Evolutionary conservation across 2,329 filamentous ascomycete species (phyloP).

Genomic region (Neonectria coccinea): DNA sequence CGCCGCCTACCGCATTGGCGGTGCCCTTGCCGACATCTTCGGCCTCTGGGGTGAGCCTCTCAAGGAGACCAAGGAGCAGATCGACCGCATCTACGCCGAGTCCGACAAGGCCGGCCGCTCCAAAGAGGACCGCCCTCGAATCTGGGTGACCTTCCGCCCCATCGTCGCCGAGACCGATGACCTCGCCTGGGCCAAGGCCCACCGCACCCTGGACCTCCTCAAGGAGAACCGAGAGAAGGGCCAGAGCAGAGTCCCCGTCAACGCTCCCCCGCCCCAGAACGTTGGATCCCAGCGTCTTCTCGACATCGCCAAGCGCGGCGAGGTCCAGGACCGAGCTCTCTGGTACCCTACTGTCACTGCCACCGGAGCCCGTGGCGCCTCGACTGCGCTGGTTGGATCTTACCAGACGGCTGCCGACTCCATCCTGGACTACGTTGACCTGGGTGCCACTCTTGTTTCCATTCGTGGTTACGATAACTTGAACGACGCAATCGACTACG

Average conservation of each 20-base stretch:
- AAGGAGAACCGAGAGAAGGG: constrained; percentile 56
- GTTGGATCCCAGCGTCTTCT: constrained; percentile 69
- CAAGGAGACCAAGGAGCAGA: constrained; percentile 72
- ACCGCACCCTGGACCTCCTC: constrained; percentile 65
- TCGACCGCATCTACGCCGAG: constrained; percentile 69
- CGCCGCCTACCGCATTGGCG: constrained; percentile 70
- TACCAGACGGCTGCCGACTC: constrained; percentile 64
- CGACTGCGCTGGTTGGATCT: constrained; percentile 69
- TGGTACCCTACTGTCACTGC: constrained; percentile 74
- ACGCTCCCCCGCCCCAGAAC: constrained; percentile 60
- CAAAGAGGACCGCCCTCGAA: constrained; percentile 62
- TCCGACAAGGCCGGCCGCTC: constrained; percentile 67
- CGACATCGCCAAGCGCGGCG: constrained; percentile 66
- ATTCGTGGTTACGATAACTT: constrained; percentile 72
- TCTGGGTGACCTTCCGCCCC: constrained; percentile 74
- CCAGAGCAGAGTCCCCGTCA: constrained; percentile 42
- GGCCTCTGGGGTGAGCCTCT: constrained; percentile 73
- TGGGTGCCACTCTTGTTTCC: constrained; percentile 68
- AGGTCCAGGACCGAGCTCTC: constrained; percentile 70
- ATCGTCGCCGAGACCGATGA: constrained; percentile 72
- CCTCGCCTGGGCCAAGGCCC: constrained; percentile 71
- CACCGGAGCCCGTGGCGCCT: constrained; percentile 69
- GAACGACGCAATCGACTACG: constrained; percentile 70
- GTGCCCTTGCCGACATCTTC: constrained; percentile 70
- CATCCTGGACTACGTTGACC: constrained; percentile 67